Evolutionary conservation across 108 stramenopile species (phyloP).

Genomic region (Chaetoceros tenuissimus): DNA sequence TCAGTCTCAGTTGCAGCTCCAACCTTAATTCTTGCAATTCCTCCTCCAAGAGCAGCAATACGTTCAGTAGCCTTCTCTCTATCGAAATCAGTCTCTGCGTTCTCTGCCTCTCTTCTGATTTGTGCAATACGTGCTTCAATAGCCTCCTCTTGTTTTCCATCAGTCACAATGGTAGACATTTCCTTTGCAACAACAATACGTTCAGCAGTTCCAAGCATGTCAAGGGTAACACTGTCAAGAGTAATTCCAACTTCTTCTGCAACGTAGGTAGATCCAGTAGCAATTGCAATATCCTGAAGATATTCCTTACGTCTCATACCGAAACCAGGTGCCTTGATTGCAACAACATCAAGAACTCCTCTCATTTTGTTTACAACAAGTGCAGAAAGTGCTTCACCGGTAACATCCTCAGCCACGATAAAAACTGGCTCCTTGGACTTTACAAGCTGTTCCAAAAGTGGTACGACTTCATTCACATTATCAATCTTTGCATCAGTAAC

Average conservation of each 20-base stretch:
- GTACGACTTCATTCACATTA: conserved; percentile 91
- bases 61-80: conserved; percentile 90
- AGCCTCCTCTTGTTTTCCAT: conserved; percentile 84
- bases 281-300: conserved; percentile 96
- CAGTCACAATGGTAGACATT: conserved; percentile 89
- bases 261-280: conserved; percentile 93
- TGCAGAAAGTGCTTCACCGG: conserved; percentile 93
- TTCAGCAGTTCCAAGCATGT: conserved; percentile 93
- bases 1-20: conserved; percentile 98
- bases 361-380: conserved; percentile 99
- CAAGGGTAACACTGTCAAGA: conserved; percentile 84
- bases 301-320: conserved; percentile 90
- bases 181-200: conserved; percentile 92
- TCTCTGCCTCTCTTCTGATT: conserved; percentile 78
- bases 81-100: conserved; percentile 88
- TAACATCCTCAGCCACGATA: conserved; percentile 94
- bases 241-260: conserved; percentile 96
- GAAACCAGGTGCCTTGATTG: conserved; percentile 95
- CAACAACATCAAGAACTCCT: conserved; percentile 93
- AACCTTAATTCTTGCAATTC: conserved; percentile 96
- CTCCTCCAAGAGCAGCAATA: conserved; percentile 93
- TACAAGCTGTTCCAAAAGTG: conserved; percentile 90
- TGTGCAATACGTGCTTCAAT: conserved; percentile 82
- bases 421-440: conserved; percentile 93
- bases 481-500: conserved; percentile 96